Base-by-base conservation (phyloP, 2,329 filamentous ascomycete genomes). In the Paecilomyces dactylethromorphus region DNA sequence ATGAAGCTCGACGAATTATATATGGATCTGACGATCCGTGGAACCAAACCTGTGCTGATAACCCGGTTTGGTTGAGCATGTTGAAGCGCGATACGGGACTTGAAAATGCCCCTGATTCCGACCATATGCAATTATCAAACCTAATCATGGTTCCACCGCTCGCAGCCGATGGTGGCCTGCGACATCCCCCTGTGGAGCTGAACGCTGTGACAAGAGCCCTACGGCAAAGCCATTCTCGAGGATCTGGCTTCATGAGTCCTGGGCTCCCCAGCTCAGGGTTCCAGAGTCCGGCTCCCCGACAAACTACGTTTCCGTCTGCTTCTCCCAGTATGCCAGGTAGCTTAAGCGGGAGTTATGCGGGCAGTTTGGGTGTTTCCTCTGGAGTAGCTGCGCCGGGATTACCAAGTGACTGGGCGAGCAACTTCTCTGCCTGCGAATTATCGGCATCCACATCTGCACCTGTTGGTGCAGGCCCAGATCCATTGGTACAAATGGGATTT, bases 21-120 rank as follows among this genome's bases (percentile, higher is more conserved):
- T 75, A 74, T 56, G 70, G 66, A 12, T 65, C 55, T 15, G 66
- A 71, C 58, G 72, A 75, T 33, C 66, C 66, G n/a, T 75, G 72
- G 71, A 74, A 75, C 55, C 72, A 78, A 65, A 79, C 78, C 3
- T 76, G 76, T 58, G 78, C 78, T 7, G 78, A 79, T 62, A 79
- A 79, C 55, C 67, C 73, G n/a, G 66, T 74, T 10, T 80, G 78
- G 78, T 67, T 80, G 11, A 72, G 72, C 58, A 66, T 78, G 26
- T 64, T 80, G 56, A 80, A 80, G 63, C 74, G 73, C 10, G 74
- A 78, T 59, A 67, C 71, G 45, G 77, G 77, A 3, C 63, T 79
- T 18, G 67, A 71, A 22, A 61, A 65, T 15, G 59, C 67, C 1
- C 69, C 69, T 12, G 64, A 67, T n/a, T 67, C 71, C 6, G 68